phyloP scores from a whole-genome alignment of 2,329 filamentous ascomycete genomes.

The Tolypocladium endophyticum region DNA sequence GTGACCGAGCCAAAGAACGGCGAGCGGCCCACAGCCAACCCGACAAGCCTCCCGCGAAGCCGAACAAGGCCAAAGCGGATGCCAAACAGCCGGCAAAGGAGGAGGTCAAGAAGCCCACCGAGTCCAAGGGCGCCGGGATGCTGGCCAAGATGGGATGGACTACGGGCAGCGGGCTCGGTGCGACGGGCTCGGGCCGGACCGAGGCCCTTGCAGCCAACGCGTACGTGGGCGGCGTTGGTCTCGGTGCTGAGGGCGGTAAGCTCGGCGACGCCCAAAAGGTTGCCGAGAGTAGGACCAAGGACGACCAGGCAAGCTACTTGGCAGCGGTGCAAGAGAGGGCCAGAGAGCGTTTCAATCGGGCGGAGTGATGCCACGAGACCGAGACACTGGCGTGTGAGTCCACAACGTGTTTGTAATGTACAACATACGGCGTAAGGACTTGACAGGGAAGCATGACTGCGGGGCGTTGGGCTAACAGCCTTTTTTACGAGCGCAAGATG shows the following conservation, averaged over 20 bases:
- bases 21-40: constrained; percentile 52
- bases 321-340: constrained; percentile 56
- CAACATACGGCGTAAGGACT: too few species aligned
- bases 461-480: neutral
- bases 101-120: constrained; percentile 8
- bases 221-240: constrained; percentile 57
- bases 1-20: constrained; percentile 59
- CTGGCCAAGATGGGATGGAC: constrained; percentile 67
- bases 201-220: constrained; percentile 53
- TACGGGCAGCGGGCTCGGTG: constrained; percentile 53
- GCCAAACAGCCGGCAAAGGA: constrained; percentile 9
- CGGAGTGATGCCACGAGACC: constrained; percentile 19
- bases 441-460: neutral
- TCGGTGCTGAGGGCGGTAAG: constrained; percentile 60
- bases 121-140: constrained; percentile 55
- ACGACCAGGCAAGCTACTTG: constrained; percentile 51
- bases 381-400: neutral
- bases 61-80: constrained; percentile 25
- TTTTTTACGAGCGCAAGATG: neutral
- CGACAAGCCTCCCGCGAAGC: constrained; percentile 33
- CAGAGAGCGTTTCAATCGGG: constrained; percentile 52
- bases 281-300: constrained; percentile 50
- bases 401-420: neutral
- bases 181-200: constrained; percentile 49
- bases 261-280: constrained; percentile 57